A percentile compares a stretch with the other conserved stretches of the same genome.
Evolutionary conservation across 352 stramenopile genomes (phyloP).

Genomic region (Pythium volutum): DNA sequence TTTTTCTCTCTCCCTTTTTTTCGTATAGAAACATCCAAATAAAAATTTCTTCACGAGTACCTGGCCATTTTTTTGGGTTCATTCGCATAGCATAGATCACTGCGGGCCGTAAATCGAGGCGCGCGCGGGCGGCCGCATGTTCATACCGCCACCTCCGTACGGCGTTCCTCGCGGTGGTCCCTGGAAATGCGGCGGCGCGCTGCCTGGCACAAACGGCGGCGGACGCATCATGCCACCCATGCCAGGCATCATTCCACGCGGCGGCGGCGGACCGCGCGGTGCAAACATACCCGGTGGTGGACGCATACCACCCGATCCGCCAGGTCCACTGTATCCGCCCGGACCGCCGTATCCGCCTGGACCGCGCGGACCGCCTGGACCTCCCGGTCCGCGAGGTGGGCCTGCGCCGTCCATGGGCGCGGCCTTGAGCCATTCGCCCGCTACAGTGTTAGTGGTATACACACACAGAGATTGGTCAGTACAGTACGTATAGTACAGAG

Average conservation of each 20-base stretch:
- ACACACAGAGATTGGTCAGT: background rate
- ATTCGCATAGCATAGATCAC: conserved; percentile 17
- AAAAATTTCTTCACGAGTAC: background rate
- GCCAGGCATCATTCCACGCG: conserved; percentile 68
- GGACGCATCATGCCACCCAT: conserved; percentile 60
- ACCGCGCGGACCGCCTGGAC: conserved; percentile 14
- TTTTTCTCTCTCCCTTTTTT: too few relatives aligned
- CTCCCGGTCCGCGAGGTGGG: conserved; percentile 37
- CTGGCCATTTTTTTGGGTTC: conserved; percentile 1
- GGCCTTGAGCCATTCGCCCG: conserved; percentile 69
- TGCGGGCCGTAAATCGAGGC: conserved; percentile 76
- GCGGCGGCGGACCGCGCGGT: conserved; percentile 49
- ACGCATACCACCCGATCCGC: conserved; percentile 31
- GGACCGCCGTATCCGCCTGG: conserved; percentile 23
- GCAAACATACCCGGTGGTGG: conserved; percentile 47
- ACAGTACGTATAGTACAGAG: too few relatives aligned
- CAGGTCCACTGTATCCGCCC: conserved; percentile 14
- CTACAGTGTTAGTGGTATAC: conserved; percentile 23
- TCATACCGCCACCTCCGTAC: conserved; percentile 29
- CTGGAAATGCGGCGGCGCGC: conserved; percentile 16
- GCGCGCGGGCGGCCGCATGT: conserved; percentile 40
- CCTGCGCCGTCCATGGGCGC: conserved; percentile 36
- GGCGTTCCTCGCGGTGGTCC: conserved; percentile 46
- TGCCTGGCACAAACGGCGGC: conserved; percentile 52
- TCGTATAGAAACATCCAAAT: background rate